Evolutionary conservation across 2,329 filamentous ascomycete genomes (phyloP), one percentile per base, ranked within the genome.

Genomic region (Penicillium sp.): DNA sequence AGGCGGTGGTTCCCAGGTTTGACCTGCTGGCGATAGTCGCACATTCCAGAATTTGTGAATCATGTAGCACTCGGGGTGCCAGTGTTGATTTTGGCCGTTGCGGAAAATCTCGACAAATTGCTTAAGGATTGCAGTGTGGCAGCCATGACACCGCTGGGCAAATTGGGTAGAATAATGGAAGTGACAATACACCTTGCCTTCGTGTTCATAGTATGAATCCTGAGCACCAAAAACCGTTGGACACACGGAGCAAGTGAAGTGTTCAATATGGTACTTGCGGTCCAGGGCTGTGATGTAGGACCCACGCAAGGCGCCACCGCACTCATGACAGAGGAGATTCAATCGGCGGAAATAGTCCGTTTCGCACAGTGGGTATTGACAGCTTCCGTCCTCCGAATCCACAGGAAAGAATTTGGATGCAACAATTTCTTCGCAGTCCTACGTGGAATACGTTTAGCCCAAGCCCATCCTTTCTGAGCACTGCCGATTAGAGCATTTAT

Each of bases 41-140:
- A 98, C 92, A 60, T 96, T 98, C 92, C 92, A 98, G 66, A 96
- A 98, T 59, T 98, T 98, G 70, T 98, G 92, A 47, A 98, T 98
- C 92, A 98, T 98, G 67, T 98, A 98, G 66, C 92, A 98, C 66
- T 98, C 92, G 2, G 92, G 92, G 61, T 98, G 92, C 92, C 92
- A 98, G 62, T 98, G 92, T 59, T 98, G 92, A 60, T 96, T 95
- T 61, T 95, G 85, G 2, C 90, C 90, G 64, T 96, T 96, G 53
- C 92, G 83, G 67, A 89, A 98, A 45, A 98, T 96, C 65, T 98
- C 92, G 44, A 98, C 92, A 62, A 98, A 98, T 63, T 98, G 92
- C 69, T 98, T 98, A 29, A 98, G 73, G 47, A 98, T 98, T 35
- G 92, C 87, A 2, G 90, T 95, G 57, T 95, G 88, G 58, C 92